Evolutionary conservation across 495 filamentous ascomycete species (phyloP).

Genomic region (Aspergillus biplanus): DNA sequence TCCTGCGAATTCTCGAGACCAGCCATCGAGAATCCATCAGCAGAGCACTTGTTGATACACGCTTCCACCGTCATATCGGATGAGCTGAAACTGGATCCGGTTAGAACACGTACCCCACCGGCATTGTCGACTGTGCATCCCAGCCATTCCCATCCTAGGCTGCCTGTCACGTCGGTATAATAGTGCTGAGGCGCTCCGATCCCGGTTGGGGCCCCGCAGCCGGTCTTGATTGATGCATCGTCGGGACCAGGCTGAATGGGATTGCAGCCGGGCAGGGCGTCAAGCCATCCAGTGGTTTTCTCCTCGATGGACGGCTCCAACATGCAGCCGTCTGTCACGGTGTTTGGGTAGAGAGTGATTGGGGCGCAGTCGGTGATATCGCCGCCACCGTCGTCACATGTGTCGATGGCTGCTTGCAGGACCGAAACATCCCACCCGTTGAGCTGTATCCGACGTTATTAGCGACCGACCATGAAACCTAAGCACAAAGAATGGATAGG

Average conservation of each 20-base stretch:
- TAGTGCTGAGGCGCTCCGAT: slow-evolving; percentile 9
- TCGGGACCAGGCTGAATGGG: slow-evolving; percentile 11
- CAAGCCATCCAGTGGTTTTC: slow-evolving; percentile 7
- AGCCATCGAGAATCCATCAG: not conserved
- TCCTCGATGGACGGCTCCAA: slow-evolving; percentile 15
- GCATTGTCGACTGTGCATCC: not conserved
- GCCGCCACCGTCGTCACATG: slow-evolving; percentile 13
- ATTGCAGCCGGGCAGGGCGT: slow-evolving; percentile 17
- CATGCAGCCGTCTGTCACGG: slow-evolving; percentile 11
- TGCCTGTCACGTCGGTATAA: slow-evolving; percentile 14
- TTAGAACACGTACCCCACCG: not conserved
- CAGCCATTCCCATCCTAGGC: slow-evolving; percentile 3
- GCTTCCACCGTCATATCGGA: not conserved
- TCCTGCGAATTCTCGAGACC: slow-evolving; percentile 1
- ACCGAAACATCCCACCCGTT: slow-evolving; percentile 21
- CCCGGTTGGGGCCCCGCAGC: slow-evolving; percentile 5
- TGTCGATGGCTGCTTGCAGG: slow-evolving; percentile 19
- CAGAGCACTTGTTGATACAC: not conserved
- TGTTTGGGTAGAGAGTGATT: slow-evolving; percentile 3
- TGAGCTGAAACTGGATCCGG: not conserved
- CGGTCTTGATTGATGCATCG: not conserved
- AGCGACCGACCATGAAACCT: not conserved
- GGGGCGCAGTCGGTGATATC: slow-evolving; percentile 13
- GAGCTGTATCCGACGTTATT: slow-evolving; percentile 4
- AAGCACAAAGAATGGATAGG: not conserved